These are phyloP conservation scores for Cordyceps cicadae DNA, from an alignment of 2,329 filamentous ascomycete genomes.

Conservation along the genomic window DNA sequence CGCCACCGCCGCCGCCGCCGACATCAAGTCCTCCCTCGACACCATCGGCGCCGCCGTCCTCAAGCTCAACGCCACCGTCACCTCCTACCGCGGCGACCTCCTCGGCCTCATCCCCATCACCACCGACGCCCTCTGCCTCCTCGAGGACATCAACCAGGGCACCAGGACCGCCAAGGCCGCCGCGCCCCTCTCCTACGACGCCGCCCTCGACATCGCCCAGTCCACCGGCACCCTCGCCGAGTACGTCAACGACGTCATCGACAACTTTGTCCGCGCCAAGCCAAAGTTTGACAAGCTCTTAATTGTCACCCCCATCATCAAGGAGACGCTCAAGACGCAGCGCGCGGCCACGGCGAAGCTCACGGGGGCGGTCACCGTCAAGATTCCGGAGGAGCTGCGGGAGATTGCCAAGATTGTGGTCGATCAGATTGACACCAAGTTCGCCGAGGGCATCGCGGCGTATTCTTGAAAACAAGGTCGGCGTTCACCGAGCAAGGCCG, in stretches of 20 bases:
- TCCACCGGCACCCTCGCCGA: conserved; percentile 27
- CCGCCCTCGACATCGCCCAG: conserved; percentile 31
- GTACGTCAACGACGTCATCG: conserved; percentile 31
- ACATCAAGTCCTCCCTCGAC: conserved; percentile 26
- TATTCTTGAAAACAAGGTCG: conserved; percentile 15
- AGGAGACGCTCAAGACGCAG: conserved; percentile 33
- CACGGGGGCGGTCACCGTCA: conserved; percentile 28
- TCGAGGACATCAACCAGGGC: conserved; percentile 31
- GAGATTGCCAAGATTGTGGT: conserved; percentile 27
- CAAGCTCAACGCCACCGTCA: conserved; percentile 26
- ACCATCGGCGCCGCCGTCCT: conserved; percentile 26
- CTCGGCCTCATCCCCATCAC: conserved; percentile 34
- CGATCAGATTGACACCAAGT: conserved; percentile 30
- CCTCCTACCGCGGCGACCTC: conserved; percentile 29
- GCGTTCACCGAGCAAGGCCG: too few species aligned
- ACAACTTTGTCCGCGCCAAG: conserved; percentile 31
- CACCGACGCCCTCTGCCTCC: conserved; percentile 28
- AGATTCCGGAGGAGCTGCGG: conserved; percentile 29
- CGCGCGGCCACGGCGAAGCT: conserved; percentile 31
- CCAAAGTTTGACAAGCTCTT: conserved; percentile 34
- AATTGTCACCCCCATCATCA: conserved; percentile 33
- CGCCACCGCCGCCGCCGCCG: conserved; percentile 22
- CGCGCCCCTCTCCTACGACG: conserved; percentile 27
- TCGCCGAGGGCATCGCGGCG: conserved; percentile 28
- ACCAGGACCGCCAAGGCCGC: conserved; percentile 29